Evolutionary conservation across 1,284 basidiomycete genomes (phyloP), one percentile per base, ranked within the genome.

Genomic region (Trichosporon faecale): DNA sequence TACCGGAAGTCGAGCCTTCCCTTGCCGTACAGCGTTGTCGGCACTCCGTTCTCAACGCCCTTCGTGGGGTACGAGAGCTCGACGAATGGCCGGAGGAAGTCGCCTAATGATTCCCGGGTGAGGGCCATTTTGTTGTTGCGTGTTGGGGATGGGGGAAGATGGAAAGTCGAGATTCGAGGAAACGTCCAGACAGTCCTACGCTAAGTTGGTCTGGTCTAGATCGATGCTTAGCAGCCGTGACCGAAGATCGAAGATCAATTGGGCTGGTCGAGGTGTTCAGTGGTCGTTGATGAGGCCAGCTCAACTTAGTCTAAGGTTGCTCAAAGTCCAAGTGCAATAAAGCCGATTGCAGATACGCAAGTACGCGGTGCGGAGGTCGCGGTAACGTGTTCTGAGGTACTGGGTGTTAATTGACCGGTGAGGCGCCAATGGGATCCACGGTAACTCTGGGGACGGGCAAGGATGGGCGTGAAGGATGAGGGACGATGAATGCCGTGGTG

Each of bases 1-100:
- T 93, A 82, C 76, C 89, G 91, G 14, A 88, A 82, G 80, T 96
- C 94, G 68, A 88, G 86, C 23, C 85, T 84, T 12, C 93, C 93
- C 55, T 88, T 89, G 68, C 79, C 85, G 80, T 92, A 94, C 7
- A 79, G 70, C 65, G 69, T 76, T 5, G 55, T 64, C 44, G 49
- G 63, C 55, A 49, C 25, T 40, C 66, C 68, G 44, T 66, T 52
- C 64, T 68, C 69, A 8, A 25, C 35, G 35, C 66, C 46, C 92
- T 90, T 63, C 16, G 87, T 86, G 29, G 89, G 90, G 82, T 93
- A 90, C 8, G 91, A 92, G 72, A 94, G 88, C 11, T 87, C 84
- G 81, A 91, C 84, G 84, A 94, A 93, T 35, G 91, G 90, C 65
- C 75, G 77, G n/a, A 81, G 69, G 2, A 74, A 61, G 29, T 61